Conservation (phyloP, 805 yeast species). For the Torulaspora microellipsoides region DNA sequence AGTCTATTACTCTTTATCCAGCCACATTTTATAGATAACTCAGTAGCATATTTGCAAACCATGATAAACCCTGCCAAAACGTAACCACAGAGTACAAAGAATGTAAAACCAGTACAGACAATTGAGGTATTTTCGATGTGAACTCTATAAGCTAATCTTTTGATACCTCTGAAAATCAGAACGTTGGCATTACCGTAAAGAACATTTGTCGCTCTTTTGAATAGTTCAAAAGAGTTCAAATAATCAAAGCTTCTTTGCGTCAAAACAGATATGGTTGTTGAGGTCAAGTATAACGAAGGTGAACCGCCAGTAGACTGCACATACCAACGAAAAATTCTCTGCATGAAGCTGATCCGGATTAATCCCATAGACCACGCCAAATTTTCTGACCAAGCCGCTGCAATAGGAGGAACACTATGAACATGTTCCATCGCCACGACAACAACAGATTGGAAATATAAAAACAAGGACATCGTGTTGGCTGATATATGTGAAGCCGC, state of each 20-base stretch:
- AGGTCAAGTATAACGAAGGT: slow-evolving; percentile 63
- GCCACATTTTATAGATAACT: slow-evolving; percentile 44
- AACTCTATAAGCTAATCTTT: slow-evolving; percentile 73
- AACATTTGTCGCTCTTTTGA: slow-evolving; percentile 38
- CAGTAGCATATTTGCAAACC: slow-evolving; percentile 47
- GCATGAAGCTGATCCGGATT: slow-evolving; percentile 76
- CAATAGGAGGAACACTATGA: slow-evolving; percentile 85
- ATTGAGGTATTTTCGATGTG: slow-evolving; percentile 78
- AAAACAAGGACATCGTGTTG: slow-evolving; percentile 74
- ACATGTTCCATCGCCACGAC: slow-evolving; percentile 82
- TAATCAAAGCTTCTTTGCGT: slow-evolving; percentile 51
- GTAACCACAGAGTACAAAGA: slow-evolving; percentile 73
- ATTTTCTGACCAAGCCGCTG: slow-evolving; percentile 87
- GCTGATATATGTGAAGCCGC: slow-evolving; percentile 89
- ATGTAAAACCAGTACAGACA: slow-evolving; percentile 83
- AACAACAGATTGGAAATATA: slow-evolving; percentile 85
- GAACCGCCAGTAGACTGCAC: slow-evolving; percentile 85
- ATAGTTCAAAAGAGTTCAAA: slow-evolving; percentile 19
- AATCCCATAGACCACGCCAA: slow-evolving; percentile 95
- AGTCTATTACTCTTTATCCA: slow-evolving; percentile 48
- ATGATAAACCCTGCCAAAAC: slow-evolving; percentile 60
- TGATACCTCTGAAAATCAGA: slow-evolving; percentile 77
- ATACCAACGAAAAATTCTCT: slow-evolving; percentile 77
- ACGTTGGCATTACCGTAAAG: slow-evolving; percentile 52
- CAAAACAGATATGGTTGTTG: slow-evolving; percentile 59